Evolutionary conservation across 1,139 yeast species (phyloP), one percentile per base, ranked within the genome.

Genomic region (Hemisphaericaspora xylofermentans): DNA sequence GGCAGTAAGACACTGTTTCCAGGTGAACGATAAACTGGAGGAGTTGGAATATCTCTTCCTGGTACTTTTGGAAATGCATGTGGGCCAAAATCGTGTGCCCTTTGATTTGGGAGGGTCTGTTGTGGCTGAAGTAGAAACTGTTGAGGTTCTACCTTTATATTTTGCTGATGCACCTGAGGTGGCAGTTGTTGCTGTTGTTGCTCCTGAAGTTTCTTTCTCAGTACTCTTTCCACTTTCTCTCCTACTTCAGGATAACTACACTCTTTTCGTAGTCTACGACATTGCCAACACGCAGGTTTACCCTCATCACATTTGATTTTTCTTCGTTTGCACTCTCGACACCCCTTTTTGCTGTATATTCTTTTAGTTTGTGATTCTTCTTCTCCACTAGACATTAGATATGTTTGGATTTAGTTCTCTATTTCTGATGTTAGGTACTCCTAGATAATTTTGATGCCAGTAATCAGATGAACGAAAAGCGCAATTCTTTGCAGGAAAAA

Each of bases 291-390:
- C 33, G 56, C 58, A 1, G 85, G 85, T 46, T 78, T 77, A 1
- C 66, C 67, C 52, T 81, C 88, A 53, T 80, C 85, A 54, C 87
- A 81, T 55, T 67, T 68, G 40, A 68, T 66, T 43, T 68, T 68
- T 14, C 74, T 54, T 39, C 74, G 53, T 43, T 68, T 68, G 44
- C 74, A 68, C 47, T 68, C 74, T 36, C 65, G 51, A 46, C 74
- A 68, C 1, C 74, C 74, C 17, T 58, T 59, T 40, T 65, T 68
- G 46, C 68, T 63, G 46, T 68, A 68, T 22, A 58, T 42, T 28
- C 54, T 31, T 27, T 51, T 51, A 15, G 40, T 37, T 17, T 38
- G 41, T 17, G 44, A 18, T 3, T n/a, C 17, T 17, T 35, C 34
- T 46, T 48, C 18, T 37, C 27, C 17, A 40, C 34, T 13, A 44